Evolutionary conservation across 2,329 filamentous ascomycete species (phyloP).

Genomic region (Talaromyces sp.): DNA sequence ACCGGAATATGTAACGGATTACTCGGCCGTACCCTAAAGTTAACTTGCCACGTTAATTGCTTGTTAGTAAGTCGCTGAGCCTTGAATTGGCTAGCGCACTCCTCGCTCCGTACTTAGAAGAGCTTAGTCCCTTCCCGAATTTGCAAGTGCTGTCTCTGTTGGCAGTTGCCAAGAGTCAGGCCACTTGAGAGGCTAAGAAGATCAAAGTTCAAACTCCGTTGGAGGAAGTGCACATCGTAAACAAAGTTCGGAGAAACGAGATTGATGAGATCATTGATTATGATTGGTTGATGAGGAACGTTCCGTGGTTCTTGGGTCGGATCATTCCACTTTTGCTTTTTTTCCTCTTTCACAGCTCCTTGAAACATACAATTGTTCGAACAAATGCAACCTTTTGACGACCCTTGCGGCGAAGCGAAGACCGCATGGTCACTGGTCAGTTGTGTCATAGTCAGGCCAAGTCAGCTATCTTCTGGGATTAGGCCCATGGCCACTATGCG

Average conservation of each 20-base stretch:
- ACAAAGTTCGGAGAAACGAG: slow-evolving; percentile 9
- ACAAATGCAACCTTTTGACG: not conserved
- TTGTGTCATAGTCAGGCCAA: not conserved
- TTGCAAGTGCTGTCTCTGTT: not conserved
- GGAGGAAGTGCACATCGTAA: not conserved
- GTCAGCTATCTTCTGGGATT: not conserved
- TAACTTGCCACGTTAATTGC: not conserved
- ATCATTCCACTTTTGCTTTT: not conserved
- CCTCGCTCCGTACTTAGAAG: not conserved
- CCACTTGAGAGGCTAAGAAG: not conserved
- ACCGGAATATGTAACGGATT: not conserved
- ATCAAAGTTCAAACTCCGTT: not conserved
- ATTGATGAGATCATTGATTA: not conserved
- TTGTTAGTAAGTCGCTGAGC: not conserved
- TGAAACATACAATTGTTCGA: not conserved
- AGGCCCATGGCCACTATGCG: not conserved
- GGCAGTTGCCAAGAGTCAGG: not conserved
- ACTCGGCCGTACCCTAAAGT: not conserved
- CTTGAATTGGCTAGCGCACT: not conserved
- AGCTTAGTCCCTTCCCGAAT: not conserved
- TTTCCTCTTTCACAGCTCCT: not conserved
- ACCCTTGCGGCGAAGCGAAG: not conserved
- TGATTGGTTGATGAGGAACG: not conserved
- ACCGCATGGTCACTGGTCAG: not conserved
- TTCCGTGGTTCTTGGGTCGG: not conserved